Base-by-base conservation (phyloP, 148 eudicot genomes). In the Diospyros kaki region DNA sequence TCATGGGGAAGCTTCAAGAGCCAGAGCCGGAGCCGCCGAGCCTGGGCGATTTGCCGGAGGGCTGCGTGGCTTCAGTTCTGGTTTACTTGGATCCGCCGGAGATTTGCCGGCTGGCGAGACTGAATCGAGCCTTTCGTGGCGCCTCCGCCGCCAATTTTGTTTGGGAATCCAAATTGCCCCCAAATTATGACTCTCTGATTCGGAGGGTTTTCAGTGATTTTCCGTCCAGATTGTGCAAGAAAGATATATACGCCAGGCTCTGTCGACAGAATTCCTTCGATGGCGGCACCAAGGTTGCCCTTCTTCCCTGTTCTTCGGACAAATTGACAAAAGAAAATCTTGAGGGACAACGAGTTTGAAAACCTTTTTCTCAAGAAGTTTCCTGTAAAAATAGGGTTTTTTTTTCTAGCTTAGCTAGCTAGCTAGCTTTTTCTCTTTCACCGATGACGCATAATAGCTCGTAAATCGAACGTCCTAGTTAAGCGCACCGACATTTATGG, bases 141-240 rank as follows among this genome's bases (percentile, higher is more conserved):
- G 86, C 86, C 15, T 87, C 94, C 1, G 85, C 87, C 13, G 97
- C 97, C 14, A 93, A 92, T 84, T 90, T 90, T 74, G 94, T 92
- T n/a, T 92, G 97, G 97, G 93, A 88, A 9, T 78, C 91, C 9
- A 92, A 92, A 61, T 82, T 92, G 81, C 97, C 97, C 54, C n/a
- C 70, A 13, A 87, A 87, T 83, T 90, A 88, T 69, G 77, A 68
- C 0, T 78, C 79, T 58, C 56, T 92, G 38, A 38, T 88, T 58
- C 73, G 63, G n/a, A 83, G 84, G 69, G 84, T 93, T 9, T 86
- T 84, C 73, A 82, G 63, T 77, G 82, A 82, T 48, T 63, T 38
- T 42, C 72, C 81, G 3, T 71, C 58, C 50, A 58, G 69, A 74
- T 68, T 84, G 64, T 89, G 91, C 55, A 91, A 88, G 80, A 93